Evolutionary conservation across 2,329 filamentous ascomycete genomes (phyloP).

Genomic region (Trichoderma sp.): DNA sequence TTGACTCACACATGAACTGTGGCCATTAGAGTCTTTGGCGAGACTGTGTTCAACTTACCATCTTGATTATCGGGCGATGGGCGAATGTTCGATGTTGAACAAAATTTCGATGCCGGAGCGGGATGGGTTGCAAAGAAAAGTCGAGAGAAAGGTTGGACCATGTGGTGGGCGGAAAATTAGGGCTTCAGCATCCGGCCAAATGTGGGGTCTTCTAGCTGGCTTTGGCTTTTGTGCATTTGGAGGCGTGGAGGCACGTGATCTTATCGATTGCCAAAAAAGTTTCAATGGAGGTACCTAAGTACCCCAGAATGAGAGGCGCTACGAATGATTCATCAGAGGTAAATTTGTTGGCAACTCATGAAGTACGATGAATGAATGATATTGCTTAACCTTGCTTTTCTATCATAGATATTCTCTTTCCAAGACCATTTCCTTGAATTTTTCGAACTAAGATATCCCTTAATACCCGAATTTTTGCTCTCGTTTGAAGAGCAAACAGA

Average conservation of each 20-base stretch:
- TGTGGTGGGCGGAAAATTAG: constrained; percentile 43
- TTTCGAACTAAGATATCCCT: not conserved
- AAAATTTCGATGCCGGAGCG: constrained; percentile 38
- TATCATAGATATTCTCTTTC: not conserved
- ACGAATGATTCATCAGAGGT: not conserved
- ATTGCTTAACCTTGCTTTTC: not conserved
- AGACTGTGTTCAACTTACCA: constrained; percentile 43
- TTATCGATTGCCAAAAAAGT: constrained; percentile 8
- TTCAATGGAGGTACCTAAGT: not conserved
- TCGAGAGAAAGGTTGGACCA: constrained; percentile 34
- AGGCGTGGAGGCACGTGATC: constrained; percentile 20
- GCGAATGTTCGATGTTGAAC: constrained; percentile 40
- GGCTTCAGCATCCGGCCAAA: constrained; percentile 35
- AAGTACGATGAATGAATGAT: not conserved
- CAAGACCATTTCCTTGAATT: not conserved
- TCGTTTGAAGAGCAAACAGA: not conserved
- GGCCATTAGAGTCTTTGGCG: constrained; percentile 42
- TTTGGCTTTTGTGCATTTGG: constrained; percentile 3
- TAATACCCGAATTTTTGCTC: no score
- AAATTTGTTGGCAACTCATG: not conserved
- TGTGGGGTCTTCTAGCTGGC: constrained; percentile 6
- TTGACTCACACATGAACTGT: constrained; percentile 42
- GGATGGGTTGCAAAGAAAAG: constrained; percentile 32
- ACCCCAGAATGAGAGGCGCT: constrained; percentile 2
- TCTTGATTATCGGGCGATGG: constrained; percentile 42